phyloP scores from a whole-genome alignment of 306 rosid genomes.

The Trifolium pratense region DNA sequence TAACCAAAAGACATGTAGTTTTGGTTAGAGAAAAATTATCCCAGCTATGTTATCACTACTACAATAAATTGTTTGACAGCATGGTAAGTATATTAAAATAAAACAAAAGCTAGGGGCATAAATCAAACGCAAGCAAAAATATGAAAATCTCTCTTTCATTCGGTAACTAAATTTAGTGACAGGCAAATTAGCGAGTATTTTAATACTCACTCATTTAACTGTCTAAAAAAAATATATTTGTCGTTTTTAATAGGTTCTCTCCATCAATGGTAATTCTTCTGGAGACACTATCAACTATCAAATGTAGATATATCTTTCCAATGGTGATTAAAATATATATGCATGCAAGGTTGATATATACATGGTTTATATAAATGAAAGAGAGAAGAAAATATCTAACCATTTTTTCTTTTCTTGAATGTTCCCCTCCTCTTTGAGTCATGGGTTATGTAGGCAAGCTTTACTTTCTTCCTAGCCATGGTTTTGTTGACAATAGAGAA shows the following conservation, averaged over 20 bases:
- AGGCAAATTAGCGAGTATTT: background rate
- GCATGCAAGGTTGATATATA: too few species aligned
- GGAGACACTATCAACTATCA: too few species aligned
- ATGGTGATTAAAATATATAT: background rate
- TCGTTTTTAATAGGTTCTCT: too few species aligned
- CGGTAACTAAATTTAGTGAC: background rate
- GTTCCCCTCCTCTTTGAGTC: constrained; percentile 45
- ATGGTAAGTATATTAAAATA: background rate
- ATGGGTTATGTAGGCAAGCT: constrained; percentile 32
- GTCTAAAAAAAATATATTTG: too few species aligned
- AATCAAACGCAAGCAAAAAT: background rate
- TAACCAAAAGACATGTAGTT: too few species aligned
- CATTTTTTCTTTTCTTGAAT: constrained; percentile 37
- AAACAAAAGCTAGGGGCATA: too few species aligned
- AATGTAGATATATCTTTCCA: too few species aligned
- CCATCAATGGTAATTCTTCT: too few species aligned
- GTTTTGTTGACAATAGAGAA: background rate
- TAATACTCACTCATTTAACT: too few species aligned
- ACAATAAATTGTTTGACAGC: background rate
- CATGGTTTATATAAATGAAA: background rate
- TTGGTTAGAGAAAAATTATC: too few species aligned
- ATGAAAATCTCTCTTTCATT: background rate
- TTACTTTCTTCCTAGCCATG: constrained; percentile 44
- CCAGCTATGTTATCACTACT: background rate
- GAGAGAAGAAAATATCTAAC: background rate